phyloP scores from a whole-genome alignment of 2,329 filamentous ascomycete species.

The Aspergillus sp. region DNA sequence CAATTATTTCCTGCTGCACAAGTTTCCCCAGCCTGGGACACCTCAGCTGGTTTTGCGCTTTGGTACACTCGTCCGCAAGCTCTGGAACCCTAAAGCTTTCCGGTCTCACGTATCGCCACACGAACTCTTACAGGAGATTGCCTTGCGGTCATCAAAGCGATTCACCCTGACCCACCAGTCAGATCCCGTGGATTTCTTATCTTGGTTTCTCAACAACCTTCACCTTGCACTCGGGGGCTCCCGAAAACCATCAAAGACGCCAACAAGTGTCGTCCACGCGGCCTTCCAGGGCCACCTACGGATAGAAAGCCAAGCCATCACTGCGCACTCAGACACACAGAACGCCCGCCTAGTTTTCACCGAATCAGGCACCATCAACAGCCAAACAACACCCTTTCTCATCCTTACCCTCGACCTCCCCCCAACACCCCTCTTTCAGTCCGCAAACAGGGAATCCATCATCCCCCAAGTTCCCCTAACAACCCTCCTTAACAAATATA shows the following conservation, averaged over 20 bases:
- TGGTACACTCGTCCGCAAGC: conserved; percentile 88
- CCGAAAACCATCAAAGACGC: conserved; percentile 73
- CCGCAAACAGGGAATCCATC: conserved; percentile 91
- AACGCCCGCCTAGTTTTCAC: conserved; percentile 90
- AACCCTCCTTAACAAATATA: conserved; percentile 87
- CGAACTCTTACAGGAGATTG: conserved; percentile 93
- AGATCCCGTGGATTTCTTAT: conserved; percentile 94
- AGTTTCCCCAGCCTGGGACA: conserved; percentile 65
- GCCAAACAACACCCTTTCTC: conserved; percentile 78
- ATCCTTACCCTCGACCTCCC: conserved; percentile 93
- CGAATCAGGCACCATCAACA: conserved; percentile 80
- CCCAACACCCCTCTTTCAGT: conserved; percentile 90
- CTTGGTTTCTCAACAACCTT: conserved; percentile 96
- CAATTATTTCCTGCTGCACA: conserved; percentile 88
- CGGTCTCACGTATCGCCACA: conserved; percentile 96
- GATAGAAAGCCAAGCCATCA: conserved; percentile 92
- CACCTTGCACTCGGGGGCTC: conserved; percentile 90
- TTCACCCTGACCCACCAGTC: conserved; percentile 91
- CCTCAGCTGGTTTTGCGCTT: conserved; percentile 87
- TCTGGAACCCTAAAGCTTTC: conserved; percentile 97
- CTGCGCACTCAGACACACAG: conserved; percentile 78
- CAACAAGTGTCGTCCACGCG: conserved; percentile 78
- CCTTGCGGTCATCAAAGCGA: conserved; percentile 85
- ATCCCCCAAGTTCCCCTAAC: conserved; percentile 80
- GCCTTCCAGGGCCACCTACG: conserved; percentile 93